Base-by-base conservation (phyloP, 108 stramenopile genomes). In the Skeletonema menzelii region DNA sequence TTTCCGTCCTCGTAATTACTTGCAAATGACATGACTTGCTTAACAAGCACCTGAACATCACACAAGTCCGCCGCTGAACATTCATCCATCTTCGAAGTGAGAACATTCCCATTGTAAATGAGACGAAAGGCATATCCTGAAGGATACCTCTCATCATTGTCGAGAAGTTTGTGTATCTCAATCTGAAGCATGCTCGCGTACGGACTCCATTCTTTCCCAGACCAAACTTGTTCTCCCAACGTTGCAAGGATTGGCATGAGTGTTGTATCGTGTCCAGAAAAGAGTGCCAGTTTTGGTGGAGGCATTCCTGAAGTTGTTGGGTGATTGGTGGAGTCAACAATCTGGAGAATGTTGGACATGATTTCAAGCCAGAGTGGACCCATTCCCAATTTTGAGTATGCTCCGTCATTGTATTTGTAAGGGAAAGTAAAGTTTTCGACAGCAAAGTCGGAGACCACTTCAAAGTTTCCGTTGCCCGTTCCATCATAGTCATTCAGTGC, bases 261-360 rank as follows among this genome's bases (percentile, higher is more conserved):
- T 34, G 95, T 96, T 8, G 91, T 90, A 65, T 96, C 95, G 65
- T 96, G 93, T 27, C 92, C 95, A 0, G 87, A 83, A 80, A 86
- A 88, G 6, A 94, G 57, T 8, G 87, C 79, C 19, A 94, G 58
- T 56, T 85, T 83, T 32, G 67, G 73, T 24, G 49, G 49, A 24
- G 49, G 49, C 49, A 19, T 30, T 44, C 17, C 53, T 37, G 34
- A 27, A 35, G 63, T 63, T 13, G 65, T 37, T 38, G 73, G 58
- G 26, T 65, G 46, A 27, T 55, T 60, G 24, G 17, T 30, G 19
- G 70, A 61, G 12, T 72, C 73, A n/a, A 87, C 59, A 56, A 84
- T 78, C 1, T 71, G 71, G 17, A 84, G 67, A 19, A 90, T 80
- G 27, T 83, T 82, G 11, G 87, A 62, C 84, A 84, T 73, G 27